A percentile compares a stretch with the other conserved stretches of the same genome.
These are phyloP conservation scores for Entophlyctis helioformis DNA, from an alignment of 192 early-diverging fungal genomes.

Conservation along the genomic window DNA sequence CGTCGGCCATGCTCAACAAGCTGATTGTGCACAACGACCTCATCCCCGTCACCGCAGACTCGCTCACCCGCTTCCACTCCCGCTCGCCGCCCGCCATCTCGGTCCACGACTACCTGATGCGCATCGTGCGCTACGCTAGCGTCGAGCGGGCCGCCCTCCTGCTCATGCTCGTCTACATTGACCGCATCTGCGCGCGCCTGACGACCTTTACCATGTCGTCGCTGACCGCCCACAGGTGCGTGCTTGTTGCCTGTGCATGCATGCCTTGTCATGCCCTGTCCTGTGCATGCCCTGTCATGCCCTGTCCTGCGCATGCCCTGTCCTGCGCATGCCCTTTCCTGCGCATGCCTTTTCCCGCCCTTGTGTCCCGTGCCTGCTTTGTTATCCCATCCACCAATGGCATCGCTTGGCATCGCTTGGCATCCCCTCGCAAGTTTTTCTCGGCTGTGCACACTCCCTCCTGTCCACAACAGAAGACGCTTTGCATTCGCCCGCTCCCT, in stretches of 20 bases:
- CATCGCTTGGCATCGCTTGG: too few species aligned
- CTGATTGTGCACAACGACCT: constrained; percentile 58
- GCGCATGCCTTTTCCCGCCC: too few species aligned
- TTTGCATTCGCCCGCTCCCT: too few species aligned
- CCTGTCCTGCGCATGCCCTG: too few species aligned
- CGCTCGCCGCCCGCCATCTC: constrained; percentile 79
- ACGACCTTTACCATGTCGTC: constrained; percentile 84
- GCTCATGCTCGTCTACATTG: constrained; percentile 86
- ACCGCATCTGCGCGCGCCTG: constrained; percentile 50
- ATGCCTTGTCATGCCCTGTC: too few species aligned
- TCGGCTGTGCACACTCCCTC: too few species aligned
- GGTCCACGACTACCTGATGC: constrained; percentile 75
- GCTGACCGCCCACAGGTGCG: constrained; percentile 67
- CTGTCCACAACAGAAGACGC: too few species aligned
- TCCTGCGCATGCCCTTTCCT: too few species aligned
- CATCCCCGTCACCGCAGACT: constrained; percentile 37
- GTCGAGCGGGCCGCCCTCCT: constrained; percentile 80
- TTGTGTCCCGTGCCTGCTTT: too few species aligned
- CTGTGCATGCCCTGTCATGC: too few species aligned
- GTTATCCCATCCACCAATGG: too few species aligned
- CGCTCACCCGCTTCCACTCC: constrained; percentile 90
- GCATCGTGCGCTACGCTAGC: constrained; percentile 85
- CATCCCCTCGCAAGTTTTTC: too few species aligned
- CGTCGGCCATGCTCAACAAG: constrained; percentile 30
- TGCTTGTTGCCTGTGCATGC: neutral